Conservation (phyloP, 2,329 filamentous ascomycete species). For the Rhynchosporium secalis region DNA sequence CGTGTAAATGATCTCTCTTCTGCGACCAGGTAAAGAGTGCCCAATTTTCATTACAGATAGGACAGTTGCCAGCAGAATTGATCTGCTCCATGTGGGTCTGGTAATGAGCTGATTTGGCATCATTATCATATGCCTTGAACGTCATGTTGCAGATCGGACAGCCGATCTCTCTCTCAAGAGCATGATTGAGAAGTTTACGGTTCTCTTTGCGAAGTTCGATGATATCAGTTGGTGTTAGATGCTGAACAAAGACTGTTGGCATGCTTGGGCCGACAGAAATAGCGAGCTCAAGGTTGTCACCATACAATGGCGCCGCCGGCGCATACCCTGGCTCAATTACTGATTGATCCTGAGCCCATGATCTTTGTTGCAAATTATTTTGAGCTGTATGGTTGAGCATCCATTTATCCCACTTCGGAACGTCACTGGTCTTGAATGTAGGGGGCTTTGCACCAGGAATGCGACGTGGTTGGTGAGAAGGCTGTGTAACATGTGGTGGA, state of each 20-base stretch:
- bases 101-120: conserved; percentile 27
- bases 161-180: conserved; percentile 27
- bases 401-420: conserved; percentile 26
- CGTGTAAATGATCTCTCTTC: conserved; percentile 29
- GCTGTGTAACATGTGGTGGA: conserved; percentile 5
- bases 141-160: conserved; percentile 30
- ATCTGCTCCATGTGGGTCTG: conserved; percentile 28
- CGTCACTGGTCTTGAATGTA: not conserved
- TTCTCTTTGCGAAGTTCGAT: conserved; percentile 27
- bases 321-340: conserved; percentile 34
- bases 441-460: conserved; percentile 1
- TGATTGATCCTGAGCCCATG: conserved; percentile 29
- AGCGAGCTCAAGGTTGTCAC: conserved; percentile 25
- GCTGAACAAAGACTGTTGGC: conserved; percentile 30
- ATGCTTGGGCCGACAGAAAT: conserved; percentile 23
- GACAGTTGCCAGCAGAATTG: conserved; percentile 28
- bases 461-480: not conserved
- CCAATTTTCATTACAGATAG: conserved; percentile 33
- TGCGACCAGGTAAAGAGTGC: conserved; percentile 27
- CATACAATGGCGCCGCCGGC: conserved; percentile 29
- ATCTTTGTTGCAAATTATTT: conserved; percentile 28
- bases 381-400: conserved; percentile 26
- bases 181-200: conserved; percentile 28
- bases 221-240: conserved; percentile 34
- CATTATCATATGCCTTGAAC: conserved; percentile 24